Evolutionary conservation across 2,329 filamentous ascomycete genomes (phyloP), one percentile per base, ranked within the genome.

Genomic region (Aspergillus fumigatiaffinis): DNA sequence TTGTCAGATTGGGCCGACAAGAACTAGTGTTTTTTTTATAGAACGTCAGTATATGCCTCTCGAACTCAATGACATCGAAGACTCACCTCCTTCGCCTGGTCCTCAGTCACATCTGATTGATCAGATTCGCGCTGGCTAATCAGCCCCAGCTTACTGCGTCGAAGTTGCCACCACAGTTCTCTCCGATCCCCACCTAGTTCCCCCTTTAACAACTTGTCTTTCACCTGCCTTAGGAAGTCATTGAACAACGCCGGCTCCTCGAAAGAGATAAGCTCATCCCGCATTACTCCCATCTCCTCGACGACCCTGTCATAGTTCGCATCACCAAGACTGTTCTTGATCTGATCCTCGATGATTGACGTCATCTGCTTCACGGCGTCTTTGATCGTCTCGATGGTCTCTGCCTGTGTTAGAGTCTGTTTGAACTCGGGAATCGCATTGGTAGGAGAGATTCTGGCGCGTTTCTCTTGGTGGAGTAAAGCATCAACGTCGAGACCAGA

Each of bases 381-480:
- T 58, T 85, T 80, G 53, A 95, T 83, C 3, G 83, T 80, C 1
- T 82, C 77, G 1, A 88, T 77, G 28, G 87, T 82, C 6, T 84
- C 81, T 0, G 88, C 81, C 1, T 77, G 76, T 1, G 80, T 80
- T 17, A 97, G 79, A 3, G 87, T 82, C 71, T 91, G 91, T 70
- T 92, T 95, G 83, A 96, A 97, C 58, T 93, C 90, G 0, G 94
- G 92, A 4, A 97, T 86, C 1, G 92, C 86, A 62, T 97, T 97
- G 9, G 88, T 82, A 0, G 83, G 71, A 8, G 84, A 82, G 56
- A 89, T 86, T 48, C 77, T 80, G 48, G 67, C 62, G 21, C 69
- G 80, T 47, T 76, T 84, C 55, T 83, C 79, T 57, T 80, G 77
- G 49, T 83, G 82, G n/a, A 97, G 85, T 2, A 97, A 84, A 4